Evolutionary conservation across 2,329 filamentous ascomycete genomes (phyloP).

Genomic region (Pseudogymnoascus sp.): DNA sequence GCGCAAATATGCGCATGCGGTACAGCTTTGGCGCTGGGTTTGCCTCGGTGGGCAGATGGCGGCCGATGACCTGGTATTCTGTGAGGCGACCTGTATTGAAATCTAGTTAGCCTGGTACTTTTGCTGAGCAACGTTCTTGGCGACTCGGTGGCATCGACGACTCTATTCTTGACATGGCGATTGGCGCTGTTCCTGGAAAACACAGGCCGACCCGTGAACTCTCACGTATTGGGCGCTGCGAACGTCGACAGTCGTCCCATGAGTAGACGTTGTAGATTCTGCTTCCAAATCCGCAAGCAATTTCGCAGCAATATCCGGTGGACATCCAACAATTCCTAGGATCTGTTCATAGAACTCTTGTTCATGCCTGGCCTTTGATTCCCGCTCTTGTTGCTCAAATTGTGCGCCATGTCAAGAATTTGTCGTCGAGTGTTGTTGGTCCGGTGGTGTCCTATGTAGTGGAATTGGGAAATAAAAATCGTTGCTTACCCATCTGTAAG

Average conservation of each 20-base stretch:
- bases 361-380: background rate
- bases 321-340: background rate
- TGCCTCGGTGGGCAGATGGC: constrained; percentile 94
- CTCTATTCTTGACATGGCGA: background rate
- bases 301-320: background rate
- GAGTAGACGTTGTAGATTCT: background rate
- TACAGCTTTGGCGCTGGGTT: constrained; percentile 98
- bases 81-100: constrained; percentile 79
- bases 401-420: background rate
- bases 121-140: background rate
- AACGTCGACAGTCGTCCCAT: background rate
- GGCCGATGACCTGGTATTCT: constrained; percentile 99
- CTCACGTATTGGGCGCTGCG: background rate
- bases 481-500: constrained; percentile 53
- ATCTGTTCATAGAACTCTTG: background rate
- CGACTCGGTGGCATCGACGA: background rate
- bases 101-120: constrained; percentile 26
- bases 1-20: constrained; percentile 99
- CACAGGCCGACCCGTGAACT: background rate
- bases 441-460: background rate
- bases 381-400: background rate
- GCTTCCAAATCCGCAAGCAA: background rate
- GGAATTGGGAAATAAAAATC: constrained; percentile 20
- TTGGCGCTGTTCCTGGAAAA: background rate
- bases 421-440: background rate